Evolutionary conservation across 2,329 filamentous ascomycete genomes (phyloP).

Genomic region (Trichophyton verrucosum): DNA sequence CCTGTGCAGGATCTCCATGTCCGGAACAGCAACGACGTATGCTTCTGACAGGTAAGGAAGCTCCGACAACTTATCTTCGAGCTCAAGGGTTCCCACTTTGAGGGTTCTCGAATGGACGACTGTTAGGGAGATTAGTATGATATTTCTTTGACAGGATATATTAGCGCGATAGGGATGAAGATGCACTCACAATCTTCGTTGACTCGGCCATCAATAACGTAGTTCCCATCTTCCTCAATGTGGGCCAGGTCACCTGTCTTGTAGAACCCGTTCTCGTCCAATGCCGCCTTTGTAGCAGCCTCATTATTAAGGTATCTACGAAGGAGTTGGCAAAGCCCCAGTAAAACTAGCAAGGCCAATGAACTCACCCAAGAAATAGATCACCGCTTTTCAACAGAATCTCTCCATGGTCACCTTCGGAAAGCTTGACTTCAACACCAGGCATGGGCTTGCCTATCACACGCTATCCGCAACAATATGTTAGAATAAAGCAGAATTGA

Average conservation of each 20-base stretch:
- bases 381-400: conserved; percentile 7
- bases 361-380: conserved; percentile 8
- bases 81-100: conserved; percentile 10
- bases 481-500: not conserved
- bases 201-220: conserved; percentile 14
- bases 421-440: conserved; percentile 4
- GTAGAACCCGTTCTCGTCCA: conserved; percentile 14
- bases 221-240: conserved; percentile 9
- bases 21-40: conserved; percentile 9
- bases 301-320: conserved; percentile 10
- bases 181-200: conserved; percentile 13
- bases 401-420: conserved; percentile 9
- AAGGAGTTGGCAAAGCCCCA: not conserved
- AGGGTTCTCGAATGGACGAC: not conserved
- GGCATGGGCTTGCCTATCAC: conserved; percentile 8
- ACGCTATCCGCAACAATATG: not conserved
- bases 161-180: not conserved
- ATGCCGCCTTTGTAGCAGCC: conserved; percentile 5
- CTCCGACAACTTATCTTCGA: conserved; percentile 11
- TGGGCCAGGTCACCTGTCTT: conserved; percentile 15
- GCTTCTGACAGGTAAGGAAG: conserved; percentile 15
- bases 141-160: not conserved
- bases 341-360: not conserved
- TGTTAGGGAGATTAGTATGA: not conserved
- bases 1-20: conserved; percentile 5